These are phyloP conservation scores for Balansia obtecta DNA, from an alignment of 2,329 filamentous ascomycete genomes.

Conservation along the genomic window DNA sequence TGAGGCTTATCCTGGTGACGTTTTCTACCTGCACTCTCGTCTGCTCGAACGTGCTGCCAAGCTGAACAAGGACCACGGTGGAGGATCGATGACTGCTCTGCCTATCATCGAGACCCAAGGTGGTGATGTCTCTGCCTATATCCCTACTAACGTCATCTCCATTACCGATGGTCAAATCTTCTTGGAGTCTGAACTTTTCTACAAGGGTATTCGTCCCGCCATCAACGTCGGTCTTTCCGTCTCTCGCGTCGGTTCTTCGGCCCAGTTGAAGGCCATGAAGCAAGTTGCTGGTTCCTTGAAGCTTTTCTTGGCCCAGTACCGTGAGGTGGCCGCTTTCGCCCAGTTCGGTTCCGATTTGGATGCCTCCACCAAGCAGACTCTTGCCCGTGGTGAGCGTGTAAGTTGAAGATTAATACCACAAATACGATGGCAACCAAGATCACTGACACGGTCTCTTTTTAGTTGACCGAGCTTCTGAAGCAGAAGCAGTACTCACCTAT, in stretches of 20 bases:
- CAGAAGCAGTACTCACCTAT: constrained; percentile 99
- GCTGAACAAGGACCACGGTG: constrained; percentile 91
- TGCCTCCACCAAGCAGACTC: constrained; percentile 96
- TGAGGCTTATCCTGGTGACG: constrained; percentile 98
- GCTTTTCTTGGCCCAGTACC: constrained; percentile 99
- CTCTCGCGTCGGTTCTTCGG: constrained; percentile 98
- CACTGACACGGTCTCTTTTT: constrained; percentile 11
- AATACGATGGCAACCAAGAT: neutral
- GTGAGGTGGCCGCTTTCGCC: constrained; percentile 98
- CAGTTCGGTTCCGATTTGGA: constrained; percentile 99
- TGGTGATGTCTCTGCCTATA: constrained; percentile 99
- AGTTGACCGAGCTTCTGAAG: constrained; percentile 94
- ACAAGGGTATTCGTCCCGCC: constrained; percentile 99
- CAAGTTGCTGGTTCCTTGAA: constrained; percentile 99
- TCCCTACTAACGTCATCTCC: constrained; percentile 99
- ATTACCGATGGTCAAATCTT: constrained; percentile 99
- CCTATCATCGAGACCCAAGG: constrained; percentile 99
- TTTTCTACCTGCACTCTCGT: constrained; percentile 99
- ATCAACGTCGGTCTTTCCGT: constrained; percentile 99
- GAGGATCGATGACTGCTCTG: constrained; percentile 92
- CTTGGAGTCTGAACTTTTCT: constrained; percentile 98
- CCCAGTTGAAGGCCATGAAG: constrained; percentile 99
- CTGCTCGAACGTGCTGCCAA: constrained; percentile 98
- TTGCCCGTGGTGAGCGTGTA: constrained; percentile 95
- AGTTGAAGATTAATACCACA: constrained; percentile 23